phyloP scores from a whole-genome alignment of 352 stramenopile species.

The Phytophthora pseudosyringae region DNA sequence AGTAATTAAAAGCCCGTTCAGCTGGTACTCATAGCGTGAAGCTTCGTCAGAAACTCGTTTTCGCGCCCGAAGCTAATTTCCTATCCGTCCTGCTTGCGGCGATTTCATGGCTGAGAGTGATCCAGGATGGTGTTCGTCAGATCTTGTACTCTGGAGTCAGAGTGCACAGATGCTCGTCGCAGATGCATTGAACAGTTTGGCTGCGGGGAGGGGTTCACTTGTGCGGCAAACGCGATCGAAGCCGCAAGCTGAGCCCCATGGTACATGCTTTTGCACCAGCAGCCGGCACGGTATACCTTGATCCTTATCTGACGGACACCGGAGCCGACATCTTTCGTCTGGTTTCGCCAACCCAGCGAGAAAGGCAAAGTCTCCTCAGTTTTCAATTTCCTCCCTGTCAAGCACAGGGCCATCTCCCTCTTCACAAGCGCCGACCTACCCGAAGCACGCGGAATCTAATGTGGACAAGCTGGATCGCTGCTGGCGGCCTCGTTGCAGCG shows the following conservation, averaged over 20 bases:
- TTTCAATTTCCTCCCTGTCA: conserved; percentile 26
- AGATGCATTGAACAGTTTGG: conserved; percentile 25
- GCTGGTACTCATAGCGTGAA: too few relatives aligned
- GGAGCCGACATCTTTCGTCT: background rate
- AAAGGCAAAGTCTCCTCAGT: conserved; percentile 25
- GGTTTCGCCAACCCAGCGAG: background rate
- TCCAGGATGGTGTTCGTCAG: background rate
- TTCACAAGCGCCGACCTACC: conserved; percentile 2
- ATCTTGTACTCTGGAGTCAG: background rate
- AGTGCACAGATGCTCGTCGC: conserved; percentile 18
- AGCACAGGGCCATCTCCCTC: conserved; percentile 18
- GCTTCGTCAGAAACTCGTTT: too few relatives aligned
- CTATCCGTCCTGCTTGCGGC: background rate
- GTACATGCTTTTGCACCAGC: conserved; percentile 10
- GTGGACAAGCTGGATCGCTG: conserved; percentile 25
- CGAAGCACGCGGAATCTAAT: conserved; percentile 6
- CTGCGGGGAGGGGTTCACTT: conserved; percentile 24
- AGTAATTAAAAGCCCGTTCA: too few relatives aligned
- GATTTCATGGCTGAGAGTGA: too few relatives aligned
- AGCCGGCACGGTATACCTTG: conserved; percentile 4
- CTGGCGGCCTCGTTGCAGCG: conserved; percentile 8
- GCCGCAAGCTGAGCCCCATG: conserved; percentile 3
- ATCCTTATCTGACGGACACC: background rate
- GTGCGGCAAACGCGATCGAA: conserved; percentile 16
- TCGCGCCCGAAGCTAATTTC: background rate